Percentiles rank a stretch among this genome's conserved stretches.
These are phyloP conservation scores for Xylariomycetidae sp. DNA, from an alignment of 2,329 filamentous ascomycete genomes.

Conservation along the genomic window DNA sequence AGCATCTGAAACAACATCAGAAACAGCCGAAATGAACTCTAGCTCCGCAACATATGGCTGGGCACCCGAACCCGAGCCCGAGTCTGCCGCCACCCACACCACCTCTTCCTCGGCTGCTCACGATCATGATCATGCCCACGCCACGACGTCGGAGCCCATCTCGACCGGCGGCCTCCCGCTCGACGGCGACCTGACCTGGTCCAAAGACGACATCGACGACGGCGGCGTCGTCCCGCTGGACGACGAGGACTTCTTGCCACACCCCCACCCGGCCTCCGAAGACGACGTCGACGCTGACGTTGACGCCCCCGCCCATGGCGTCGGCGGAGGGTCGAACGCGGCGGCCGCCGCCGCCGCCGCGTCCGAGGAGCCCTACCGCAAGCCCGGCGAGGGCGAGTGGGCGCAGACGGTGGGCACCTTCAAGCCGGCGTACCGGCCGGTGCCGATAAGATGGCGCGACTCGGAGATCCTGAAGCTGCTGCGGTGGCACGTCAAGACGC, in stretches of 20 bases:
- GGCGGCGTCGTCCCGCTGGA: no score
- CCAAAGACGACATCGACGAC: slow-evolving; percentile 22
- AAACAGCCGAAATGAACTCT: slow-evolving; percentile 46
- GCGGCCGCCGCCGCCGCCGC: slow-evolving; percentile 27
- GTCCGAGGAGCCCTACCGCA: slow-evolving; percentile 19
- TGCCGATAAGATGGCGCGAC: slow-evolving; percentile 78
- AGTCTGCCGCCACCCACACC: slow-evolving; percentile 11
- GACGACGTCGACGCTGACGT: no score
- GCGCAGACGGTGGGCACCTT: slow-evolving; percentile 93
- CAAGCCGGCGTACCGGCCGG: slow-evolving; percentile 87
- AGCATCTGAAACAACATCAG: no score
- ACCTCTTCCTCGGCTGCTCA: slow-evolving; percentile 5
- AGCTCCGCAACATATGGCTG: slow-evolving; percentile 42
- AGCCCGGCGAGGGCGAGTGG: slow-evolving; percentile 70
- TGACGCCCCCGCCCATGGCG: no score
- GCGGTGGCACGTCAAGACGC: slow-evolving; percentile 71
- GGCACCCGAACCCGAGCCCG: no score
- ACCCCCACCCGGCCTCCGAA: no score
- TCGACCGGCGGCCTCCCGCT: slow-evolving; percentile 23
- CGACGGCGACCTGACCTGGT: slow-evolving; percentile 19
- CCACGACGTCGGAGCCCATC: no score
- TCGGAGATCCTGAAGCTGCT: slow-evolving; percentile 75
- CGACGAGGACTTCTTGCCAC: no score
- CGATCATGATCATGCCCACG: no score
- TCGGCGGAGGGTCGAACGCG: no score